A percentile compares a stretch with the other conserved stretches of the same genome.
These are phyloP conservation scores for Alternaria consortialis DNA, from an alignment of 2,329 filamentous ascomycete species.

Conservation along the genomic window DNA sequence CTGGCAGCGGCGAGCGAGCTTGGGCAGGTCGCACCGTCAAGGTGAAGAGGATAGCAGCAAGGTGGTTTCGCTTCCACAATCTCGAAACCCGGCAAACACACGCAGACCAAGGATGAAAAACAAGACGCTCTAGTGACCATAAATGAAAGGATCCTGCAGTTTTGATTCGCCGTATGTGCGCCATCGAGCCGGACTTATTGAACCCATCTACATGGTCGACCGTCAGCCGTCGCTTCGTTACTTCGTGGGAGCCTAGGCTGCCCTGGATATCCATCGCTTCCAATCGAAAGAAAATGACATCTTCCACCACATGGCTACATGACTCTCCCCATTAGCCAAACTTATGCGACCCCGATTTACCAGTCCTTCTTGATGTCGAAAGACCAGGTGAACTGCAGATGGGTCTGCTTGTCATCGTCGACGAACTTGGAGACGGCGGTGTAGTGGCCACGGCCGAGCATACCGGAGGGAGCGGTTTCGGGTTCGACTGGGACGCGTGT, in stretches of 20 bases:
- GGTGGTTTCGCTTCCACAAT: conserved; percentile 54
- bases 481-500: conserved; percentile 71
- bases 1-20: conserved; percentile 46
- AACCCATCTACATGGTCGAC: conserved; percentile 25
- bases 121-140: conserved; percentile 1
- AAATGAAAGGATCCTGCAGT: conserved; percentile 17
- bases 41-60: conserved; percentile 52
- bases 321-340: conserved; percentile 3
- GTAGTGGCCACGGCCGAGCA: conserved; percentile 91
- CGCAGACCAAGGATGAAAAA: conserved; percentile 16
- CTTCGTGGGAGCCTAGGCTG: conserved; percentile 22
- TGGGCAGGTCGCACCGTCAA: conserved; percentile 61
- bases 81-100: conserved; percentile 15
- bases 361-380: conserved; percentile 98
- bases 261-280: conserved; percentile 29
- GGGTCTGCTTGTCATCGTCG: conserved; percentile 91
- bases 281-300: conserved; percentile 15
- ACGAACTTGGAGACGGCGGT: conserved; percentile 88
- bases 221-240: conserved; percentile 40
- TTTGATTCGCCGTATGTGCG: conserved; percentile 13
- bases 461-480: conserved; percentile 90
- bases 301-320: conserved; percentile 19
- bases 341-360: conserved; percentile 58
- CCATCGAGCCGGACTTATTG: conserved; percentile 17
- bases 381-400: conserved; percentile 93